Conservation (phyloP, 2,329 filamentous ascomycete genomes). For the Apiospora hydei region DNA sequence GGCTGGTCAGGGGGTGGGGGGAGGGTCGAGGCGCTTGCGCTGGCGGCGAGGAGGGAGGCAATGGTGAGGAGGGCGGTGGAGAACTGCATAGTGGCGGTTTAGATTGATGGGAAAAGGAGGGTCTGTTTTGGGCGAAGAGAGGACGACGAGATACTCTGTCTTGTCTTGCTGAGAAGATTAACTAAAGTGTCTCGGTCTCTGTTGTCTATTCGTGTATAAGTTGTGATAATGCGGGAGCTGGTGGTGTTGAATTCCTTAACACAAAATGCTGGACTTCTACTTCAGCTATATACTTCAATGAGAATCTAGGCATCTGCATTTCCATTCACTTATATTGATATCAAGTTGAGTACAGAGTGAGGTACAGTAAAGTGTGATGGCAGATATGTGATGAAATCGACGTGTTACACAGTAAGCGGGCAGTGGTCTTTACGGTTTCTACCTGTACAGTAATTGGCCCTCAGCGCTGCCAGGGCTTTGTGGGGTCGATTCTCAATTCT, state of each 20-base stretch:
- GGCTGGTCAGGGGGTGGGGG: neutral
- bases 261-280: neutral
- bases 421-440: neutral
- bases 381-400: neutral
- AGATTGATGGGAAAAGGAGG: too few species aligned
- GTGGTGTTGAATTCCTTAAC: neutral
- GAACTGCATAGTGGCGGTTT: conserved; percentile 16
- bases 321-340: neutral
- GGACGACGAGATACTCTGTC: neutral
- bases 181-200: neutral
- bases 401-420: neutral
- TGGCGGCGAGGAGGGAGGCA: neutral
- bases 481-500: neutral
- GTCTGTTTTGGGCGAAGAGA: neutral
- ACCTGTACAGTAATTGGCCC: neutral
- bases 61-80: neutral
- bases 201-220: neutral
- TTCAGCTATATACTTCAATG: neutral
- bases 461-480: neutral
- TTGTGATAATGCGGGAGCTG: neutral
- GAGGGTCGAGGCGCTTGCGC: neutral
- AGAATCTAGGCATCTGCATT: neutral
- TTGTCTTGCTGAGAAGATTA: neutral
- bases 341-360: neutral
- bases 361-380: neutral